A percentile compares a stretch with the other conserved stretches of the same genome.
Conservation (phyloP, 257 asterid genomes). For the Ballota nigra region DNA sequence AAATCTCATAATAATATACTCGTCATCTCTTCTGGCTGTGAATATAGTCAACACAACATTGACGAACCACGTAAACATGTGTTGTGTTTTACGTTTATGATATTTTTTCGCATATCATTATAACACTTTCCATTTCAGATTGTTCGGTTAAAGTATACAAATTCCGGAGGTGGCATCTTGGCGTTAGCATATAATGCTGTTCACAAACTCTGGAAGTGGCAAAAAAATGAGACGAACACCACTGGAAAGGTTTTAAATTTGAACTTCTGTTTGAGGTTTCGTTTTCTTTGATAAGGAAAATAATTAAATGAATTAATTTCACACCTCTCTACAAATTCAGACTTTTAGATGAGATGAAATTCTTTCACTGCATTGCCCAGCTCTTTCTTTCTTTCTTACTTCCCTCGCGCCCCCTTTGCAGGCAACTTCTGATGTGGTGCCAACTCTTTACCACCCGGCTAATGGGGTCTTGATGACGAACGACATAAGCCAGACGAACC, state of each 20-base stretch:
- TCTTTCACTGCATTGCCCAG: too few species aligned
- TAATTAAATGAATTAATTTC: too few species aligned
- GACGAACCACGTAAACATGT: too few species aligned
- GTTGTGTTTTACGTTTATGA: too few species aligned
- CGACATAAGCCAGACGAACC: slow-evolving; percentile 53
- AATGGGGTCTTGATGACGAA: slow-evolving; percentile 65
- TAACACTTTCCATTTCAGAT: slow-evolving; percentile 38
- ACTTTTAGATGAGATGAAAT: too few species aligned
- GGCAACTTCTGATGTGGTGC: slow-evolving; percentile 54
- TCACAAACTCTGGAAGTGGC: slow-evolving; percentile 85
- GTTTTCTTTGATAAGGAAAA: slow-evolving; percentile 5
- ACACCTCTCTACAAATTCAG: too few species aligned
- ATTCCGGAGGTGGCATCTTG: slow-evolving; percentile 59
- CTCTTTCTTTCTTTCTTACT: too few species aligned
- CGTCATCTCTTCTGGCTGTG: too few species aligned
- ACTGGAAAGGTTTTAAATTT: slow-evolving; percentile 53
- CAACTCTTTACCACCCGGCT: slow-evolving; percentile 69
- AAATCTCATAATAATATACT: too few species aligned
- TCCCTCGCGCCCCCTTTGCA: slow-evolving; percentile 1
- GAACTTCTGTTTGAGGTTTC: background rate
- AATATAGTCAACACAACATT: too few species aligned
- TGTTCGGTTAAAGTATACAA: slow-evolving; percentile 54
- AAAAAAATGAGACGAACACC: slow-evolving; percentile 37
- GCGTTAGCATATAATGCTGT: slow-evolving; percentile 59
- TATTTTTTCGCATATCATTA: too few species aligned